phyloP scores from a whole-genome alignment of 331 rosid genomes.

The Dryas integrifolia region DNA sequence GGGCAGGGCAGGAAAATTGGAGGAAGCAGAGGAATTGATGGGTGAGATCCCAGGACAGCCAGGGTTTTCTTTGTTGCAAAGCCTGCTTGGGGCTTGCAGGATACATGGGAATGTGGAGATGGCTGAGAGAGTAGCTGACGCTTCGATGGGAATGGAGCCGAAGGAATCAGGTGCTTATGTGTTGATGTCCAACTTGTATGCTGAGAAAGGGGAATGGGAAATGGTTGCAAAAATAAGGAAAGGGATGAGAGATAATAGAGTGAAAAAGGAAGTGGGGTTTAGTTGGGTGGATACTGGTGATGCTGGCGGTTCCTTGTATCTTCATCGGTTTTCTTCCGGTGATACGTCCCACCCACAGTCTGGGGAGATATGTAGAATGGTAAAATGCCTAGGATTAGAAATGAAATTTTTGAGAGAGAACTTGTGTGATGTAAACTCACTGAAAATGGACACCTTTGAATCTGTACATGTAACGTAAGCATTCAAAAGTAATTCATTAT shows the following conservation, averaged over 20 bases:
- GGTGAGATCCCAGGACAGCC: slow-evolving; percentile 64
- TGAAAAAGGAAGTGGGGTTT: slow-evolving; percentile 73
- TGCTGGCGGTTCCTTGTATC: slow-evolving; percentile 48
- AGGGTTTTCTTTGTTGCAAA: slow-evolving; percentile 64
- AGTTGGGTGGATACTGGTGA: slow-evolving; percentile 73
- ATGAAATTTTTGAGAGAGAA: slow-evolving; percentile 47
- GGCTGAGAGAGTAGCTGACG: slow-evolving; percentile 57
- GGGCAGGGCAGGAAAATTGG: slow-evolving; percentile 69
- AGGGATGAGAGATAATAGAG: slow-evolving; percentile 72
- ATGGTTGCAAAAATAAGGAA: slow-evolving; percentile 68
- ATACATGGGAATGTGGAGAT: slow-evolving; percentile 68
- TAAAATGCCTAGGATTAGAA: slow-evolving; percentile 59
- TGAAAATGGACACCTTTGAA: neutral
- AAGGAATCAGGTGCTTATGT: slow-evolving; percentile 70
- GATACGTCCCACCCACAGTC: slow-evolving; percentile 68
- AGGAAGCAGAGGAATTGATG: slow-evolving; percentile 66
- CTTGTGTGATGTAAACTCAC: neutral
- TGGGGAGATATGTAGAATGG: slow-evolving; percentile 62
- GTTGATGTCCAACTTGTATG: slow-evolving; percentile 74
- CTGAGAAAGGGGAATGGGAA: slow-evolving; percentile 86
- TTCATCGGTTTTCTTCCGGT: slow-evolving; percentile 80
- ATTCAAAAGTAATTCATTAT: neutral
- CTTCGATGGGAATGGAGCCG: slow-evolving; percentile 66
- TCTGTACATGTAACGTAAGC: neutral
- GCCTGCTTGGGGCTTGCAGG: slow-evolving; percentile 81